These are phyloP conservation scores for Aphanoascus verrucosus DNA, from an alignment of 2,329 filamentous ascomycete genomes.

Conservation along the genomic window DNA sequence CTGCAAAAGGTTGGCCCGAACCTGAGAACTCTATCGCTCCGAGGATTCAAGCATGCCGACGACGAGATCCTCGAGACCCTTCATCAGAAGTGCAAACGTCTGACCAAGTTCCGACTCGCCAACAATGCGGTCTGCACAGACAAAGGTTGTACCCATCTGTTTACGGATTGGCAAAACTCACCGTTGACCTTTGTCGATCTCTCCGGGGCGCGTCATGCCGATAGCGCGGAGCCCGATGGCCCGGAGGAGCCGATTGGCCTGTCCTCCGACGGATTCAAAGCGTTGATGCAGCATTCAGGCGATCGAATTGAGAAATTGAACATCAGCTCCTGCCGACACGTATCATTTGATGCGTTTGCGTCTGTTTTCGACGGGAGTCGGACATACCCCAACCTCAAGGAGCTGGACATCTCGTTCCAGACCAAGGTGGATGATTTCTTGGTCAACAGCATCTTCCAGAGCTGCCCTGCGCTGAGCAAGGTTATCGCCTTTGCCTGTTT, in stretches of 20 bases:
- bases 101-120: constrained; percentile 70
- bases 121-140: constrained; percentile 69
- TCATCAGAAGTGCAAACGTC: constrained; percentile 54
- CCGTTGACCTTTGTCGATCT: constrained; percentile 62
- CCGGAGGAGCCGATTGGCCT: constrained; percentile 52
- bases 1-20: constrained; percentile 52
- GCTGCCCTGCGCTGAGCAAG: constrained; percentile 41
- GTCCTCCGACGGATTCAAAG: constrained; percentile 62
- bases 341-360: constrained; percentile 60
- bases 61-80: constrained; percentile 61
- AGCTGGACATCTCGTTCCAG: constrained; percentile 66
- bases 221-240: constrained; percentile 57
- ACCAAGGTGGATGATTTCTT: constrained; percentile 37
- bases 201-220: constrained; percentile 64
- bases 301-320: constrained; percentile 55
- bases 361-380: constrained; percentile 53
- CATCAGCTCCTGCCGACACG: constrained; percentile 75
- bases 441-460: constrained; percentile 35
- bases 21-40: constrained; percentile 68
- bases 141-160: constrained; percentile 59
- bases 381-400: constrained; percentile 46
- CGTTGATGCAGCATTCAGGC: constrained; percentile 77
- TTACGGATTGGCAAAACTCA: constrained; percentile 64
- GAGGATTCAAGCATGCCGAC: constrained; percentile 55
- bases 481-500: constrained; percentile 55